Percentiles rank a stretch among this genome's conserved stretches.
These are phyloP conservation scores for barrel medic (Medicago truncatula) DNA, from an alignment of 306 rosid species.

Conservation along the genomic window DNA sequence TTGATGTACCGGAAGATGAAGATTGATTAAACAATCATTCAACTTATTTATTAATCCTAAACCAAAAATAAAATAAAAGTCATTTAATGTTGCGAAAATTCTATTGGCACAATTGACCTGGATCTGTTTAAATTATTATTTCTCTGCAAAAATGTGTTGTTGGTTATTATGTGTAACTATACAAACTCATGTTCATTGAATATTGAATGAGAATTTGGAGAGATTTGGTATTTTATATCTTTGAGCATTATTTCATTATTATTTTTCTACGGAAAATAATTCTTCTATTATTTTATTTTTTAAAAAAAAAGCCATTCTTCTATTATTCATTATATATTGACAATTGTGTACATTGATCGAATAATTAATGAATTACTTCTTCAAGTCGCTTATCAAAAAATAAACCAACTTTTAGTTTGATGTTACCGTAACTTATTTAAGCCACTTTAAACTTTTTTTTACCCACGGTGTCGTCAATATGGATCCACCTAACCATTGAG, in stretches of 20 bases:
- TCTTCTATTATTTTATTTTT: no score
- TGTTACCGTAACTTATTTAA: no score
- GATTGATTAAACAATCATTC: background rate
- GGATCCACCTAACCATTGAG: no score
- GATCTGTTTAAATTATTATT: background rate
- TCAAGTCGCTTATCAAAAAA: no score
- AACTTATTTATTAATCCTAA: background rate
- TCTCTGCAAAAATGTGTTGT: constrained; percentile 1
- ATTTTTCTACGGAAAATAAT: background rate
- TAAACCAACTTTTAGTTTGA: no score
- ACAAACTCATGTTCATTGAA: background rate
- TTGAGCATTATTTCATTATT: background rate
- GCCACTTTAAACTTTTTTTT: no score
- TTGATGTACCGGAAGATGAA: no score
- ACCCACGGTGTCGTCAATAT: no score
- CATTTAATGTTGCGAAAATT: background rate
- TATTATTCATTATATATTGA: no score
- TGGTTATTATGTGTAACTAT: background rate
- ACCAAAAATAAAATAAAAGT: background rate
- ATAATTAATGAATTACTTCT: no score
- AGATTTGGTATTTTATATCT: background rate
- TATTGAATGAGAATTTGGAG: background rate
- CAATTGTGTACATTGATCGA: no score
- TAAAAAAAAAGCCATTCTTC: no score
- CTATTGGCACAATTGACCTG: background rate